Conservation (phyloP, 306 rosid genomes). For the Casuarina glauca region DNA sequence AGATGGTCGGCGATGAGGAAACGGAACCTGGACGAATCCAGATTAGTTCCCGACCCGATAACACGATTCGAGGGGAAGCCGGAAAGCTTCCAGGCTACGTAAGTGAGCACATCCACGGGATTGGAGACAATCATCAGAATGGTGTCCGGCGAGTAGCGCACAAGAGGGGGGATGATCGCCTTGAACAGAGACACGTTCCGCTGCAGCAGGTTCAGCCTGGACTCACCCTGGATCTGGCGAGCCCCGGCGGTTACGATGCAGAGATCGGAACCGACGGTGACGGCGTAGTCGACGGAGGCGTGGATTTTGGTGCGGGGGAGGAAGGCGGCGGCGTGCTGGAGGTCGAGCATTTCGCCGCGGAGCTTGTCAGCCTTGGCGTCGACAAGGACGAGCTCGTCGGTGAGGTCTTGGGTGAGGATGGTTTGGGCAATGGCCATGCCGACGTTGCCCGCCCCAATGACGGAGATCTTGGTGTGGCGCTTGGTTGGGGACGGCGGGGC, state of each 20-base stretch:
- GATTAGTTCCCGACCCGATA: slow-evolving; percentile 90
- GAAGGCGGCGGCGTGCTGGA: slow-evolving; percentile 94
- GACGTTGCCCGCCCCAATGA: slow-evolving; percentile 85
- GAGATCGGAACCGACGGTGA: slow-evolving; percentile 70
- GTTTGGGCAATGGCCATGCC: slow-evolving; percentile 99
- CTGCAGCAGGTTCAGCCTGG: slow-evolving; percentile 69
- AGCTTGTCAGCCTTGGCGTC: slow-evolving; percentile 72
- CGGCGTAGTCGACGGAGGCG: slow-evolving; percentile 75
- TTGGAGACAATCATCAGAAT: slow-evolving; percentile 73
- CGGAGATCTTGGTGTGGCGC: slow-evolving; percentile 70
- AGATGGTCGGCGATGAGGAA: slow-evolving; percentile 94
- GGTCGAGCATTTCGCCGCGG: slow-evolving; percentile 95
- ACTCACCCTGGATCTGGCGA: slow-evolving; percentile 71
- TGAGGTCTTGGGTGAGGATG: slow-evolving; percentile 80
- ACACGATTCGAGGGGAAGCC: slow-evolving; percentile 87
- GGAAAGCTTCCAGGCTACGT: slow-evolving; percentile 87
- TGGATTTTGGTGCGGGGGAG: slow-evolving; percentile 84
- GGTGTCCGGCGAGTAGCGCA: slow-evolving; percentile 49
- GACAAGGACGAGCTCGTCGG: slow-evolving; percentile 77
- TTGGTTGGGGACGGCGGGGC: slow-evolving; percentile 60
- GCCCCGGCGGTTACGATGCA: slow-evolving; percentile 94
- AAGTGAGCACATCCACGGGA: slow-evolving; percentile 80
- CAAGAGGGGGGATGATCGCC: slow-evolving; percentile 67
- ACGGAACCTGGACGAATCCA: slow-evolving; percentile 86
- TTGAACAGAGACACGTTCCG: slow-evolving; percentile 71